These are phyloP conservation scores for Podochytrium sp. DNA, from an alignment of 192 early-diverging fungal species.

Conservation along the genomic window DNA sequence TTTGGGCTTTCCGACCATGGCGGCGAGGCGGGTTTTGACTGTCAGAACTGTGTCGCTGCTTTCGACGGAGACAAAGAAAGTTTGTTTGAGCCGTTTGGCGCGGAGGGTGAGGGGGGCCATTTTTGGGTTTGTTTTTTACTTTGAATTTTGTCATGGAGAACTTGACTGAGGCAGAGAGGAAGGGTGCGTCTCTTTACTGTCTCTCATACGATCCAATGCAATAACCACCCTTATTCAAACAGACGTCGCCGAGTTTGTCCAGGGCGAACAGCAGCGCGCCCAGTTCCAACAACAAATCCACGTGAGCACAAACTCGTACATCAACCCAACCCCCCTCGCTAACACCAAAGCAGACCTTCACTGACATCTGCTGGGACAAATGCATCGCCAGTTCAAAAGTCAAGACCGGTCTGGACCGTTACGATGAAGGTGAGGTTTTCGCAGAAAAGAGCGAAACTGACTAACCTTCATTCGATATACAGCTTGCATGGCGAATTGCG, in stretches of 20 bases:
- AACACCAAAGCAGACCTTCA: conserved; percentile 52
- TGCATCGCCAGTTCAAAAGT: conserved; percentile 62
- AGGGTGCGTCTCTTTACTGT: no score
- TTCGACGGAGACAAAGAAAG: conserved; percentile 44
- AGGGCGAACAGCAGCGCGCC: conserved; percentile 19
- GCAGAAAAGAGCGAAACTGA: background rate
- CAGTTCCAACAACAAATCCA: conserved; percentile 30
- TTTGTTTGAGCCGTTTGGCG: conserved; percentile 44
- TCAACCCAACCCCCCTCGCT: background rate
- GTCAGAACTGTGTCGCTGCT: conserved; percentile 36
- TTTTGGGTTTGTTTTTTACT: background rate
- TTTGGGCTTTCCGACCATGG: conserved; percentile 22
- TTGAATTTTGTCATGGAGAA: background rate
- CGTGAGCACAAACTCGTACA: background rate
- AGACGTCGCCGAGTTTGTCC: conserved; percentile 15
- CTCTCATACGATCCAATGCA: no score
- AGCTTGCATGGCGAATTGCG: conserved; percentile 35
- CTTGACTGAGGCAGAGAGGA: background rate
- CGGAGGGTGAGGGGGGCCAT: conserved; percentile 37
- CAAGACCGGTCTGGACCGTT: conserved; percentile 52
- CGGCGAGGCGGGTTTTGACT: conserved; percentile 39
- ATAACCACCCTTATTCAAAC: background rate
- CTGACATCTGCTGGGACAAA: conserved; percentile 72
- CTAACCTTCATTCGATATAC: background rate
- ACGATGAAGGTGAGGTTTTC: conserved; percentile 43